Evolutionary conservation across 192 early-diverging fungal species (phyloP), one percentile per base, ranked within the genome.

Genomic region (Pilaira anomala): DNA sequence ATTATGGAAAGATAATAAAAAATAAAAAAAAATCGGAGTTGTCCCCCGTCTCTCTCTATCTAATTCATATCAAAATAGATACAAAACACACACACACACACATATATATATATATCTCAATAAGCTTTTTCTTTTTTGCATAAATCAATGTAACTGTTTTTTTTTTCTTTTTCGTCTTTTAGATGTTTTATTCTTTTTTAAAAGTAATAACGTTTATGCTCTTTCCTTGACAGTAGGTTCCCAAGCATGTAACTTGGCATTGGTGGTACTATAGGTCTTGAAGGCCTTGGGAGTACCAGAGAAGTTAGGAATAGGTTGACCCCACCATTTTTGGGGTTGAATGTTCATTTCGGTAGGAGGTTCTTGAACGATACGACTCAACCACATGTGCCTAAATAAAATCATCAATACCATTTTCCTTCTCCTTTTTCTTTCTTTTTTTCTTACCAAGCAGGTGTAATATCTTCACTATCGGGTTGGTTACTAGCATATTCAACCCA

Each of bases 371-470:
- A 69, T 59, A 36, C 63, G 62, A 56, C 26, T 61, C 21, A 77
- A 26, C 76, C 76, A 77, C 46, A 64, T 69, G 73, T 75, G 65
- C 76, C 76, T 77, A 63, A 12, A 44, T 5, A 58, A 18, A 25
- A 22, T 16, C 16, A 56, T 14, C 33, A 50, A 50, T n/a, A n/a
- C 18, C 14, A 18, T 19, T n/a, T 16, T 29, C 33, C 44, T 36
- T 18, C 9, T 7, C 7, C 5, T 19, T 4, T 41, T 0, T 25
- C 7, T 36, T 1, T 46, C 1, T 53, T 14, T 42, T 12, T 33
- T 14, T 19, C 44, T 46, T 79, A 87, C 90, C 90, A 92, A 74
- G 84, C 84, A 51, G 90, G 79, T 24, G 88, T 78, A 52, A 92
- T 82, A 71, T 87, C 80, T 46, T 74, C 79, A 36, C 86, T 78